phyloP scores from a whole-genome alignment of 2,329 filamentous ascomycete genomes.

The Fusarium chuoi region DNA sequence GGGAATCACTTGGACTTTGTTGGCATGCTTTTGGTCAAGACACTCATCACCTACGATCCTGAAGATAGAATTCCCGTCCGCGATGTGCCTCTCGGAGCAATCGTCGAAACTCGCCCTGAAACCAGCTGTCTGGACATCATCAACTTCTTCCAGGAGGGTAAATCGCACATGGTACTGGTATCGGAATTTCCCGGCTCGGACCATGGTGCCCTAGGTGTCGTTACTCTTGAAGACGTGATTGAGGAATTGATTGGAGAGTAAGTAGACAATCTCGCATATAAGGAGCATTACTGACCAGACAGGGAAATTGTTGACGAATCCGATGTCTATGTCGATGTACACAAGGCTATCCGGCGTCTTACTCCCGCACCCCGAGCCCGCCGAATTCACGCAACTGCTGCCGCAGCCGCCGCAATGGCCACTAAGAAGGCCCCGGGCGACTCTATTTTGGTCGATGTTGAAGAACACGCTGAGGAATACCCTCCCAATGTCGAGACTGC shows the following conservation, averaged over 20 bases:
- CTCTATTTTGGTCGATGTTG: conserved; percentile 52
- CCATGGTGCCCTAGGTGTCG: conserved; percentile 88
- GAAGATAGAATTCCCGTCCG: conserved; percentile 88
- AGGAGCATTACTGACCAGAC: conserved; percentile 28
- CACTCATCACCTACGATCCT: conserved; percentile 97
- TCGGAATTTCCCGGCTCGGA: conserved; percentile 91
- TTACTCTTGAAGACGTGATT: conserved; percentile 97
- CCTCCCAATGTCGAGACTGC: conserved; percentile 43
- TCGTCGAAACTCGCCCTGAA: conserved; percentile 93
- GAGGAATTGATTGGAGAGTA: conserved; percentile 98
- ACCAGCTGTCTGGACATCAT: conserved; percentile 98
- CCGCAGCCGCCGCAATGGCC: conserved; percentile 45
- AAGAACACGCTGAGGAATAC: conserved; percentile 52
- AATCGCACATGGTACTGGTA: conserved; percentile 98
- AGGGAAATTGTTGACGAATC: conserved; percentile 99
- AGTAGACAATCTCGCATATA: conserved; percentile 50
- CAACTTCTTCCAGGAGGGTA: conserved; percentile 99
- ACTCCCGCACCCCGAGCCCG: conserved; percentile 84
- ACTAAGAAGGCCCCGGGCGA: conserved; percentile 47
- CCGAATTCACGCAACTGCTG: conserved; percentile 54
- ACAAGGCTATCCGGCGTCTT: conserved; percentile 94
- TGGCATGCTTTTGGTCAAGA: conserved; percentile 98
- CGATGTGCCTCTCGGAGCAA: conserved; percentile 91
- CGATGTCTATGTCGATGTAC: conserved; percentile 97
- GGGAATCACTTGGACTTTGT: conserved; percentile 89